Percentiles rank a stretch among this genome's conserved stretches.
phyloP scores from a whole-genome alignment of 441 rosid species.

The Flueggea neowawraea region DNA sequence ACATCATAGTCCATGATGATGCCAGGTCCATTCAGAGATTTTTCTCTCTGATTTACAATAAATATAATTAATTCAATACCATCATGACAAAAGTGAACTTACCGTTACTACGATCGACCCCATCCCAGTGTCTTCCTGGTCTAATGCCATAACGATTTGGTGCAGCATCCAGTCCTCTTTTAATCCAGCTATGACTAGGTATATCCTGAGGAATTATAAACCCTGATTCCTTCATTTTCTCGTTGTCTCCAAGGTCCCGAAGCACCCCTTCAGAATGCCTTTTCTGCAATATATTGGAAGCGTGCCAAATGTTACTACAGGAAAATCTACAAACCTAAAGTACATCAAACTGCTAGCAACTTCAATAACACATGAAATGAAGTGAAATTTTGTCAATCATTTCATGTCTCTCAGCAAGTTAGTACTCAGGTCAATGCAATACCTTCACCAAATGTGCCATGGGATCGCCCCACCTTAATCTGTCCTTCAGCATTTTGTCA shows the following conservation, averaged over 20 bases:
- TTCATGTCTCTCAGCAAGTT: too few species aligned
- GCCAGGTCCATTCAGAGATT: not conserved
- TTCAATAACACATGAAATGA: not conserved
- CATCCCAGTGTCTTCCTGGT: conserved; percentile 99
- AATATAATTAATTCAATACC: not conserved
- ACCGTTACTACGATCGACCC: conserved; percentile 91
- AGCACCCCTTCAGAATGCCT: conserved; percentile 42
- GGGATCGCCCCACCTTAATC: conserved; percentile 86
- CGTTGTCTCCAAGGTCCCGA: conserved; percentile 71
- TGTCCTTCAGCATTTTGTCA: conserved; percentile 69
- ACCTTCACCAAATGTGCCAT: conserved; percentile 98
- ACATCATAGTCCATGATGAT: too few species aligned
- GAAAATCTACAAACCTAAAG: not conserved
- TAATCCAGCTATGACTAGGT: conserved; percentile 85
- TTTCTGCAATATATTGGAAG: conserved; percentile 36
- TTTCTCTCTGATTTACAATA: not conserved
- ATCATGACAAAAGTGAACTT: conserved; percentile 12
- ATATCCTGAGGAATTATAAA: conserved; percentile 80
- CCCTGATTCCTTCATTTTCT: conserved; percentile 90
- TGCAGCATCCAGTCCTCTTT: conserved; percentile 75
- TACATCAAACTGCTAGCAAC: not conserved
- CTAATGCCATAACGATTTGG: conserved; percentile 79
- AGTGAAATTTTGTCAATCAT: conserved; percentile 1
- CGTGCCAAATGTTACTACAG: not conserved
- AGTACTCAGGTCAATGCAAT: conserved; percentile 7